Percentiles rank a stretch among this genome's conserved stretches.
Conservation (phyloP, 192 early-diverging fungal species). For the Backusella morwellensis region DNA sequence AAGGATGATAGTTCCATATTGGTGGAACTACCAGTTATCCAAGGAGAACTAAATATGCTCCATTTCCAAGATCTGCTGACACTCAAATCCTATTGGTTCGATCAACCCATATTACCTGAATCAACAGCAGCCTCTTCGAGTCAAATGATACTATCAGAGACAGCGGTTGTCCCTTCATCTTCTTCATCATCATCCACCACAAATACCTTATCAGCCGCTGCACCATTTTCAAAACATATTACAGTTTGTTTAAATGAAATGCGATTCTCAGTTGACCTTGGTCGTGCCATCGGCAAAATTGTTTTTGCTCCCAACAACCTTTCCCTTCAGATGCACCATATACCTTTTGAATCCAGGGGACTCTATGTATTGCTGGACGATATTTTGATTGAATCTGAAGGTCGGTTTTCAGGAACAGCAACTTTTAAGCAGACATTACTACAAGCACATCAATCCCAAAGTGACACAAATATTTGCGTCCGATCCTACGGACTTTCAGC, state of each 20-base stretch:
- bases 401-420: conserved; percentile 51
- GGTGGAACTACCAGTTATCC: conserved; percentile 54
- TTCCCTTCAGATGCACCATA: conserved; percentile 36
- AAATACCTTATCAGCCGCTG: conserved; percentile 5
- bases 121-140: background rate
- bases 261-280: conserved; percentile 55
- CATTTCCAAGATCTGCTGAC: conserved; percentile 73
- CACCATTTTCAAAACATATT: conserved; percentile 50
- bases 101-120: conserved; percentile 40
- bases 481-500: conserved; percentile 35
- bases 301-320: conserved; percentile 49
- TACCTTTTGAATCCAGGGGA: conserved; percentile 40
- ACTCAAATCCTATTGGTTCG: conserved; percentile 68
- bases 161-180: background rate
- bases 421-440: background rate
- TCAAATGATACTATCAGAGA: background rate
- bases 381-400: conserved; percentile 56
- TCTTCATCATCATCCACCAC: background rate
- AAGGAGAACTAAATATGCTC: conserved; percentile 59
- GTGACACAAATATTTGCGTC: background rate
- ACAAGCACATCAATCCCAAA: background rate
- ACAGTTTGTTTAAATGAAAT: conserved; percentile 43
- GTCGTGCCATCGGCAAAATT: conserved; percentile 64
- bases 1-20: conserved; percentile 57
- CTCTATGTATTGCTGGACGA: conserved; percentile 37